Evolutionary conservation across 2,329 filamentous ascomycete genomes (phyloP).

Genomic region (Fusarium subtropicale): DNA sequence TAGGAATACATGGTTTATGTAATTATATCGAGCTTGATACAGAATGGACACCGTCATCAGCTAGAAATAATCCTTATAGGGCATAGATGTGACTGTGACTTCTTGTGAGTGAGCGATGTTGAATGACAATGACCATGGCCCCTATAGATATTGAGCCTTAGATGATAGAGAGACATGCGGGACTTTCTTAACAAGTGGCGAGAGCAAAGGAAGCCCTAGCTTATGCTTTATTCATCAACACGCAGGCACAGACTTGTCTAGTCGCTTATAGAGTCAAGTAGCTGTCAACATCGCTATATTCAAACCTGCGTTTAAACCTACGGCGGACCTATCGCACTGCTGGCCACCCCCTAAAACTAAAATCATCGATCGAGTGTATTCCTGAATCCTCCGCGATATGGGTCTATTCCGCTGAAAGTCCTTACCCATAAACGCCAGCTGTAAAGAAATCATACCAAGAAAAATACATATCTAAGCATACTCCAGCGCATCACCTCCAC

Average conservation of each 20-base stretch:
- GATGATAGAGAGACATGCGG: neutral
- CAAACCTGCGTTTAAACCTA: conserved; percentile 28
- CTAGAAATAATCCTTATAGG: neutral
- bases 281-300: conserved; percentile 7
- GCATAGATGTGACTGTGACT: neutral
- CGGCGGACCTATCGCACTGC: neutral
- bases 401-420: conserved; percentile 35
- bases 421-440: conserved; percentile 32
- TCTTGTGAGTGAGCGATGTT: neutral
- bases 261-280: neutral
- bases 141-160: neutral
- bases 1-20: neutral
- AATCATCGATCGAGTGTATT: conserved; percentile 8
- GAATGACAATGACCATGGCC: neutral
- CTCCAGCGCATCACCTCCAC: conserved; percentile 48
- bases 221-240: neutral
- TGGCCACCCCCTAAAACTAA: neutral
- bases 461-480: conserved; percentile 41
- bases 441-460: conserved; percentile 18
- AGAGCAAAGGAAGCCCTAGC: neutral
- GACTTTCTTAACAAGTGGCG: neutral
- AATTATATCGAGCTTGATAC: neutral
- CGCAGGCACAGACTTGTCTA: neutral
- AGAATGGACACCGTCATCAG: neutral
- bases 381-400: conserved; percentile 11